phyloP scores from a whole-genome alignment of 768 basidiomycete species.

The Russula sp. region DNA sequence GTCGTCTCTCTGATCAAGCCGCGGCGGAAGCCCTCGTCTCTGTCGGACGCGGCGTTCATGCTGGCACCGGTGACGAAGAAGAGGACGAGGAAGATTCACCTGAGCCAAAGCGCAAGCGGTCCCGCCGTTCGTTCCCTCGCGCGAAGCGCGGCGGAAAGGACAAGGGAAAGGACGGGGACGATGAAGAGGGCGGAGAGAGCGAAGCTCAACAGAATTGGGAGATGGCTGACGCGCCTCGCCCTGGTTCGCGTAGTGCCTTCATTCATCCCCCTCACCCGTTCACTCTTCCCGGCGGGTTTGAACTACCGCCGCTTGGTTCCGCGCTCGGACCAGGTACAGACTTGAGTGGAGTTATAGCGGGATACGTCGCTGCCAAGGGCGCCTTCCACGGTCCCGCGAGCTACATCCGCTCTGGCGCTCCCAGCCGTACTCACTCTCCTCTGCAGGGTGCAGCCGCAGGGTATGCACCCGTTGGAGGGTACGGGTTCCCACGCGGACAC shows the following conservation, averaged over 20 bases:
- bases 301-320: constrained; percentile 53
- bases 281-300: constrained; percentile 46
- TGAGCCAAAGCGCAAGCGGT: constrained; percentile 57
- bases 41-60: constrained; percentile 56
- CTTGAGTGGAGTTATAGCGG: constrained; percentile 20
- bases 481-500: constrained; percentile 39
- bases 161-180: constrained; percentile 34
- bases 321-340: constrained; percentile 38
- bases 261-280: constrained; percentile 27
- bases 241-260: constrained; percentile 25
- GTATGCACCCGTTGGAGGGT: constrained; percentile 36
- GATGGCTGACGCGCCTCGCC: constrained; percentile 20
- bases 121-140: constrained; percentile 38
- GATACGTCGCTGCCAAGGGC: constrained; percentile 17
- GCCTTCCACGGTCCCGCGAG: constrained; percentile 43
- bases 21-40: constrained; percentile 87
- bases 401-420: constrained; percentile 64
- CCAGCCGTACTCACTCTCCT: constrained; percentile 72
- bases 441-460: constrained; percentile 44
- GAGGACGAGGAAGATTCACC: constrained; percentile 42
- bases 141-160: constrained; percentile 29
- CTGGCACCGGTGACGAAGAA: constrained; percentile 45
- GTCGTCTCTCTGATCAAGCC: constrained; percentile 75
- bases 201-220: constrained; percentile 26
- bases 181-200: constrained; percentile 30